Evolutionary conservation across 805 yeast genomes (phyloP), one percentile per base, ranked within the genome.

Genomic region (Nakazawaea ambrosiae): DNA sequence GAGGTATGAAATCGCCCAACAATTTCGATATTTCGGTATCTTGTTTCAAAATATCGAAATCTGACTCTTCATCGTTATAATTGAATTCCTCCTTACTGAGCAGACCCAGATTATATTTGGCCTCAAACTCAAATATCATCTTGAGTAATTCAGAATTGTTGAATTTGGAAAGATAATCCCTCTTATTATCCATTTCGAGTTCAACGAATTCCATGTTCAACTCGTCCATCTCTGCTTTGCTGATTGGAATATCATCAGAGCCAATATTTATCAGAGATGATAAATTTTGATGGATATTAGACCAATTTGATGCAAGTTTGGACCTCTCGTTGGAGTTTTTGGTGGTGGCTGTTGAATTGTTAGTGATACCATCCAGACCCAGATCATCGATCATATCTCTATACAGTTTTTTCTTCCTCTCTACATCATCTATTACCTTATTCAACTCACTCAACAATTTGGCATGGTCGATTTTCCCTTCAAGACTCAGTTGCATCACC

Each of bases 231-330:
- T 72, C 77, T 2, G 31, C 45, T 12, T 12, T 45, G 47, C 25
- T 5, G 35, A 44, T 29, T 40, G 45, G 16, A 54, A 47, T 15
- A 4, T 35, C 37, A 5, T 30, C 37, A 26, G 35, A 23, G 15
- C 16, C 31, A n/a, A 32, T 17, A n/a, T 48, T 45, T 27, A 49
- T 41, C 9, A 51, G 54, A 3, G 46, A 50, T 30, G 58, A 55
- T 7, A 60, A 39, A 2, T 57, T 47, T 2, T 54, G 46, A 42
- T 73, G 67, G 15, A 71, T 53, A 31, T 56, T 55, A 11, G 68
- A 64, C 79, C 79, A 74, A 31, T 66, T 59, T 10, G 56, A 53
- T 16, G 49, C 52, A 15, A 55, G 43, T 17, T 53, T 53, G 10
- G 55, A 38, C n/a, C n/a, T n/a, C n/a, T n/a, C n/a, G n/a, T n/a